Conservation (phyloP, 2,329 filamentous ascomycete species). For the Aschersonia sp. region DNA sequence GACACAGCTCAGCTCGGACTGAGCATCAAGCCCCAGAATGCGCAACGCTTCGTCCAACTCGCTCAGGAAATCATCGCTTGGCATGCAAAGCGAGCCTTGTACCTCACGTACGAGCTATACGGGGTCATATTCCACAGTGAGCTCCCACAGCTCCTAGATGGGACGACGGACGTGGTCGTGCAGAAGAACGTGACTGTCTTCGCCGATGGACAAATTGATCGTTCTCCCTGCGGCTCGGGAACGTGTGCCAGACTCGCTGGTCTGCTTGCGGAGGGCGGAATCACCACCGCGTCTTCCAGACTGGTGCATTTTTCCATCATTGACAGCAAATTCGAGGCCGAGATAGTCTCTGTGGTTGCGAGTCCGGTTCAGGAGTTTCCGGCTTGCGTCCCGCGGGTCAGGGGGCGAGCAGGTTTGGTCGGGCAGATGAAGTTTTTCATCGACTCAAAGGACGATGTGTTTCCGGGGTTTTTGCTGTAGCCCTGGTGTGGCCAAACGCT, state of each 20-base stretch:
- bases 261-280: conserved; percentile 2
- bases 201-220: conserved; percentile 13
- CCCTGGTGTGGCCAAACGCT: no score
- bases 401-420: neutral
- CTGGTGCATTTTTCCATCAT: neutral
- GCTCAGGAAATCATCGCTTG: conserved; percentile 2
- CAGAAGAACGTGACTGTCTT: conserved; percentile 12
- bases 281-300: neutral
- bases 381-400: neutral
- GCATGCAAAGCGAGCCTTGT: neutral
- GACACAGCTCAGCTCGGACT: neutral
- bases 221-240: conserved; percentile 12
- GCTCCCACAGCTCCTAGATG: neutral
- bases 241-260: conserved; percentile 9
- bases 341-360: neutral
- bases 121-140: neutral
- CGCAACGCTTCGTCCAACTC: conserved; percentile 2
- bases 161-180: neutral
- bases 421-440: neutral
- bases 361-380: neutral
- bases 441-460: neutral
- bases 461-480: neutral
- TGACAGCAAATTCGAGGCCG: neutral
- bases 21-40: neutral
- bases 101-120: neutral